A percentile compares a stretch with the other conserved stretches of the same genome.
Evolutionary conservation across 2,329 filamentous ascomycete genomes (phyloP).

Genomic region (Amauroascus verrucosus): DNA sequence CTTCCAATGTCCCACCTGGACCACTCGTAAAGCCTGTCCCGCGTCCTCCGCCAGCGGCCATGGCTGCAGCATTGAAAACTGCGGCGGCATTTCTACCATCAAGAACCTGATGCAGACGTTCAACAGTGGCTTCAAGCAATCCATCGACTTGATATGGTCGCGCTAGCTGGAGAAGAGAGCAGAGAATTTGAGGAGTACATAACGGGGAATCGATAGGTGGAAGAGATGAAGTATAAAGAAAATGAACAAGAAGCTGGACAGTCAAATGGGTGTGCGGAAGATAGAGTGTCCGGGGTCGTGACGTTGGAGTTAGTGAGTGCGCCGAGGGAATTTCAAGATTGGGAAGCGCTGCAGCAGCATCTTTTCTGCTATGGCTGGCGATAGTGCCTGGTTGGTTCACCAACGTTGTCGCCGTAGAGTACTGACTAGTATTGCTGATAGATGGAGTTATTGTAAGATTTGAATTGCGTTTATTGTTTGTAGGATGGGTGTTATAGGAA

Average conservation of each 20-base stretch:
- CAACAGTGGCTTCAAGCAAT: conserved; percentile 81
- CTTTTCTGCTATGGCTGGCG: conserved; percentile 17
- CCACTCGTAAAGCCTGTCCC: conserved; percentile 61
- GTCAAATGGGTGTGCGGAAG: conserved; percentile 87
- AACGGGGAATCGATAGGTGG: conserved; percentile 65
- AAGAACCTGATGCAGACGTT: conserved; percentile 76
- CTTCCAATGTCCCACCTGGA: conserved; percentile 36
- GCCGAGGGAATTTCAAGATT: conserved; percentile 46
- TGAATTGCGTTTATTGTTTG: conserved; percentile 61
- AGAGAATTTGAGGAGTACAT: conserved; percentile 90
- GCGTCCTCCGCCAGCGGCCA: conserved; percentile 88
- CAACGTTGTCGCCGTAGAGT: conserved; percentile 36
- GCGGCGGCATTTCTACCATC: conserved; percentile 92
- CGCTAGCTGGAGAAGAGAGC: conserved; percentile 85
- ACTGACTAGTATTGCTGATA: conserved; percentile 31
- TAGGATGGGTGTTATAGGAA: conserved; percentile 29
- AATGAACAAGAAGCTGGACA: conserved; percentile 81
- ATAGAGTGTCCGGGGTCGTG: conserved; percentile 75
- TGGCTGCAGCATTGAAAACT: conserved; percentile 95
- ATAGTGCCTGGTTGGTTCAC: conserved; percentile 27
- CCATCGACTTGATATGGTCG: conserved; percentile 90
- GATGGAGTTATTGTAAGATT: conserved; percentile 72
- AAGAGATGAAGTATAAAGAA: conserved; percentile 82
- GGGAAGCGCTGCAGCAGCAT: conserved; percentile 16
- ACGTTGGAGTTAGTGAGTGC: conserved; percentile 44